Evolutionary conservation across 805 yeast species (phyloP).

Genomic region (Saturnispora kantuleensis): DNA sequence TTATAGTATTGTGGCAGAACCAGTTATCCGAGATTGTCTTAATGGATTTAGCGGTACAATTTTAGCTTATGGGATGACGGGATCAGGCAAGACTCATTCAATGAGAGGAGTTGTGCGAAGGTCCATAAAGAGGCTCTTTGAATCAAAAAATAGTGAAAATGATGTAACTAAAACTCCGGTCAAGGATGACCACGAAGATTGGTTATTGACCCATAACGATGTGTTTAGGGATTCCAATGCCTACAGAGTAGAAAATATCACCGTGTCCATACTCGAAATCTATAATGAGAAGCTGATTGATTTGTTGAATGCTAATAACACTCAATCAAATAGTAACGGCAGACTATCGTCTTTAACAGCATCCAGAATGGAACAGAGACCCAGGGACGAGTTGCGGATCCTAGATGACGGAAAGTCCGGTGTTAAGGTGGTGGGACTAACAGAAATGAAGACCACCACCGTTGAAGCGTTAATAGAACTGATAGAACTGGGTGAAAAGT

Average conservation of each 20-base stretch:
- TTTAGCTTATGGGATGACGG: constrained; percentile 93
- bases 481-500: constrained; percentile 60
- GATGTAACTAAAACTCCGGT: not conserved
- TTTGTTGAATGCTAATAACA: constrained; percentile 38
- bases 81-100: constrained; percentile 82
- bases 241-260: constrained; percentile 30
- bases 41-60: constrained; percentile 82
- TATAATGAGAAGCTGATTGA: constrained; percentile 85
- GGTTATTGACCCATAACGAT: constrained; percentile 6
- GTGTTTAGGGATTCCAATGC: constrained; percentile 16
- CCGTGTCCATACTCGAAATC: constrained; percentile 71
- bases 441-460: constrained; percentile 46
- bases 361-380: constrained; percentile 6
- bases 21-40: constrained; percentile 42
- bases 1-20: constrained; percentile 46
- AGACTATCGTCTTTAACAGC: not conserved
- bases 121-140: constrained; percentile 52
- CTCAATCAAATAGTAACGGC: not conserved
- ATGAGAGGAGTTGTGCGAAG: constrained; percentile 76
- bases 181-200: constrained; percentile 2
- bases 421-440: constrained; percentile 64
- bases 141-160: constrained; percentile 24
- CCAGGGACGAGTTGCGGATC: constrained; percentile 50
- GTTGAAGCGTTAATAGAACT: constrained; percentile 51
- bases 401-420: constrained; percentile 71